A percentile compares a stretch with the other conserved stretches of the same genome.
Conservation (phyloP, 345 rosid genomes). For the Pistacia integerrima region DNA sequence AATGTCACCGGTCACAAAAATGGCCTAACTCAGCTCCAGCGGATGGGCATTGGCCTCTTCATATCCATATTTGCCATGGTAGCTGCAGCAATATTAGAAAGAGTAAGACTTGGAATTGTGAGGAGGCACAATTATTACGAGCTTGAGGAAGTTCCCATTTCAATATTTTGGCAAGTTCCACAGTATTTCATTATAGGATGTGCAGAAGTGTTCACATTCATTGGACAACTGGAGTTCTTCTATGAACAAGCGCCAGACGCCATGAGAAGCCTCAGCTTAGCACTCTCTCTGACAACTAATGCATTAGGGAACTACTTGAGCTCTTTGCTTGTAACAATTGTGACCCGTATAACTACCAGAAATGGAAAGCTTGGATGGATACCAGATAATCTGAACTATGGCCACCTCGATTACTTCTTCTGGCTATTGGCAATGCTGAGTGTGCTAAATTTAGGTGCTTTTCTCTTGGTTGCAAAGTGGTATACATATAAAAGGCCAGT, state of each 20-base stretch:
- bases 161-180: conserved; percentile 26
- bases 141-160: conserved; percentile 30
- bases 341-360: conserved; percentile 35
- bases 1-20: conserved; percentile 10
- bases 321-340: conserved; percentile 42
- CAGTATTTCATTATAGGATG: conserved; percentile 42
- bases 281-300: conserved; percentile 39
- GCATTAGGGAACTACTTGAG: conserved; percentile 54
- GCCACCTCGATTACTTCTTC: conserved; percentile 38
- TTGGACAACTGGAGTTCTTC: conserved; percentile 38
- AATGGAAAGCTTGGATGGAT: conserved; percentile 37
- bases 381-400: background rate
- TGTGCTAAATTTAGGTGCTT: conserved; percentile 31
- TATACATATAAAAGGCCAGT: conserved; percentile 40
- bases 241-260: conserved; percentile 38
- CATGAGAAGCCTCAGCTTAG: conserved; percentile 48
- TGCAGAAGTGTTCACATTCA: conserved; percentile 49
- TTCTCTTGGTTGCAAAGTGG: conserved; percentile 32
- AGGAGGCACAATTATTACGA: conserved; percentile 33
- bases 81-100: conserved; percentile 28
- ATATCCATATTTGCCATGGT: conserved; percentile 35
- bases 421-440: conserved; percentile 47
- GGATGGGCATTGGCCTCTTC: conserved; percentile 54
- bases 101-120: conserved; percentile 25
- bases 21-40: conserved; percentile 55